Conservation (phyloP, 768 basidiomycete species). For the Inosperma sp. region DNA sequence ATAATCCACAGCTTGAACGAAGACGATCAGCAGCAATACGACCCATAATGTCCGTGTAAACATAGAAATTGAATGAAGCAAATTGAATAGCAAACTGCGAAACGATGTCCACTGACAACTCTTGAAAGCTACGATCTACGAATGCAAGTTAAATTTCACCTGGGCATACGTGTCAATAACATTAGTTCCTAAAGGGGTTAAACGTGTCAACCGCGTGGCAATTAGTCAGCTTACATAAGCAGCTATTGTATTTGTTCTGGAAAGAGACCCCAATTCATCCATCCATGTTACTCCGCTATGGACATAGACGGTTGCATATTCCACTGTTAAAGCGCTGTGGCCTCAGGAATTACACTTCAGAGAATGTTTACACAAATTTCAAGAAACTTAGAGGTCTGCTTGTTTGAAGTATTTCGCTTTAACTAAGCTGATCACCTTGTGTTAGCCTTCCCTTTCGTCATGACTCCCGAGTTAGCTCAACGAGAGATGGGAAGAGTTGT, state of each 20-base stretch:
- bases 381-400: slow-evolving; percentile 36
- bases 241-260: background rate
- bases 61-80: slow-evolving; percentile 25
- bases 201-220: background rate
- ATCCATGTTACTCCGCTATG: too few species aligned
- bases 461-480: slow-evolving; percentile 45
- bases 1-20: slow-evolving; percentile 59
- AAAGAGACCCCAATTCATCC: background rate
- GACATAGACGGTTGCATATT: too few species aligned
- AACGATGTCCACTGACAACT: too few species aligned
- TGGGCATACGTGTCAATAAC: slow-evolving; percentile 1
- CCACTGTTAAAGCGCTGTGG: too few species aligned
- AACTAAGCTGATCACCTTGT: background rate
- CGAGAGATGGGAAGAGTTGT: slow-evolving; percentile 34
- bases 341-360: too few species aligned
- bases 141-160: background rate
- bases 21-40: slow-evolving; percentile 33
- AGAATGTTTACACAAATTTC: slow-evolving; percentile 18
- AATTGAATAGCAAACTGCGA: too few species aligned
- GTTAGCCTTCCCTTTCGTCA: slow-evolving; percentile 48
- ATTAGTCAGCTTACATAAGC: too few species aligned
- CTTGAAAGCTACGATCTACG: background rate
- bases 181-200: background rate
- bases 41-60: slow-evolving; percentile 33
- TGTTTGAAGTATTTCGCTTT: background rate